A percentile compares a stretch with the other conserved stretches of the same genome.
These are phyloP conservation scores for Rachicladosporium sp. DNA, from an alignment of 2,329 filamentous ascomycete species.

Conservation along the genomic window DNA sequence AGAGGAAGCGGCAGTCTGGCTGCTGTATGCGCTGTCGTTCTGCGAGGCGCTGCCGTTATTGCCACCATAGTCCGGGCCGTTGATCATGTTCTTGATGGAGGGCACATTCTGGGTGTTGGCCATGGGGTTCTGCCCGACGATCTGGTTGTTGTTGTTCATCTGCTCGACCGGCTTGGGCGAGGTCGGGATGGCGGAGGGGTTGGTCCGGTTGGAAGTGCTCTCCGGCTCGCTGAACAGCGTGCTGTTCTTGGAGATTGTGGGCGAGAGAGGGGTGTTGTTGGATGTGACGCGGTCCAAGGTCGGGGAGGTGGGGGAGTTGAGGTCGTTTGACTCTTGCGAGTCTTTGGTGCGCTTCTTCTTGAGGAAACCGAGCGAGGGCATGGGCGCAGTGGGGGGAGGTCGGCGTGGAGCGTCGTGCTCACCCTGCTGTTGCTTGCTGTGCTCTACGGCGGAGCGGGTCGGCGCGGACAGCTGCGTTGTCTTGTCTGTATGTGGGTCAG, in stretches of 20 bases:
- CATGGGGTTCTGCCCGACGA: slow-evolving; percentile 25
- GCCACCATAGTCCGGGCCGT: slow-evolving; percentile 41
- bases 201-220: slow-evolving; percentile 10
- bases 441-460: no score
- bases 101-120: slow-evolving; percentile 51
- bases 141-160: background rate
- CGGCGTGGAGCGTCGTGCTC: slow-evolving; percentile 7
- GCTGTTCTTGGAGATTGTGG: slow-evolving; percentile 34
- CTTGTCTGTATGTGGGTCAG: no score
- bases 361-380: slow-evolving; percentile 92
- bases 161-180: slow-evolving; percentile 13
- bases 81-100: slow-evolving; percentile 74
- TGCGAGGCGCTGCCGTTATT: slow-evolving; percentile 13
- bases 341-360: slow-evolving; percentile 99
- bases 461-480: no score
- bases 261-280: slow-evolving; percentile 26
- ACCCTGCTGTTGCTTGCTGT: background rate
- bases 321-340: slow-evolving; percentile 46
- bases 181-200: slow-evolving; percentile 8
- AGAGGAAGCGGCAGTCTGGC: slow-evolving; percentile 22
- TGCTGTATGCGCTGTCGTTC: slow-evolving; percentile 24
- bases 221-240: slow-evolving; percentile 5
- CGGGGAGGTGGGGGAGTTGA: slow-evolving; percentile 55
- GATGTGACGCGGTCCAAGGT: slow-evolving; percentile 40
- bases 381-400: slow-evolving; percentile 29